Evolutionary conservation across 495 filamentous ascomycete genomes (phyloP).

Genomic region (Penicillium malachiteum): DNA sequence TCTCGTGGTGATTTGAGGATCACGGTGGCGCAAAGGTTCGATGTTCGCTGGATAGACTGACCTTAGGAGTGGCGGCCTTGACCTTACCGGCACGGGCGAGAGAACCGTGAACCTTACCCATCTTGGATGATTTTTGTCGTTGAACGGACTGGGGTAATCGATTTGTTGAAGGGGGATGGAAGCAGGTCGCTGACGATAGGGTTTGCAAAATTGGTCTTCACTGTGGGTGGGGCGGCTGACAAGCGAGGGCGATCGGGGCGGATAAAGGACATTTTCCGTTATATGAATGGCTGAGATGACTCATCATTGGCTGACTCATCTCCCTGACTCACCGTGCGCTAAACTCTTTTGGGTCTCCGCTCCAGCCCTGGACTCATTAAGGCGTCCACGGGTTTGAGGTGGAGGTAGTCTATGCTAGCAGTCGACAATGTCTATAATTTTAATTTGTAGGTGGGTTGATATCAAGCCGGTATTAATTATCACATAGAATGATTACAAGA

Average conservation of each 20-base stretch:
- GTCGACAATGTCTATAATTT: no score
- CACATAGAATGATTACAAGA: no score
- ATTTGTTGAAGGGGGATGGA: slow-evolving; percentile 29
- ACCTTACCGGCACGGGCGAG: slow-evolving; percentile 98
- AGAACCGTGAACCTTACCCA: slow-evolving; percentile 40
- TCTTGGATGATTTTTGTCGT: slow-evolving; percentile 35
- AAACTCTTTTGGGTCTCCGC: neutral
- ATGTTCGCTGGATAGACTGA: slow-evolving; percentile 38
- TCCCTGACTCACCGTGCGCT: neutral
- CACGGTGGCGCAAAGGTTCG: slow-evolving; percentile 15
- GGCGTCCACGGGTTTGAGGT: no score
- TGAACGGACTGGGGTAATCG: slow-evolving; percentile 19
- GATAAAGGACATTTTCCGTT: slow-evolving; percentile 9
- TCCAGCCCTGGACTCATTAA: no score
- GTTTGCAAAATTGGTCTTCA: slow-evolving; percentile 34
- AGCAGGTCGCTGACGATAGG: slow-evolving; percentile 25
- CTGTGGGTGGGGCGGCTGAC: slow-evolving; percentile 33
- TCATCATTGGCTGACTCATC: neutral
- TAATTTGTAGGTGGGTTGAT: no score
- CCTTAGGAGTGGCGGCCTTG: slow-evolving; percentile 90
- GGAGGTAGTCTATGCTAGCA: no score
- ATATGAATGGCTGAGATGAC: neutral
- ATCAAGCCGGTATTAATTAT: no score
- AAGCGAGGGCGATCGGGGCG: slow-evolving; percentile 13
- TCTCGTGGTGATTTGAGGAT: slow-evolving; percentile 3